These are phyloP conservation scores for Adansonia grandidieri DNA, from an alignment of 441 rosid genomes.

Conservation along the genomic window DNA sequence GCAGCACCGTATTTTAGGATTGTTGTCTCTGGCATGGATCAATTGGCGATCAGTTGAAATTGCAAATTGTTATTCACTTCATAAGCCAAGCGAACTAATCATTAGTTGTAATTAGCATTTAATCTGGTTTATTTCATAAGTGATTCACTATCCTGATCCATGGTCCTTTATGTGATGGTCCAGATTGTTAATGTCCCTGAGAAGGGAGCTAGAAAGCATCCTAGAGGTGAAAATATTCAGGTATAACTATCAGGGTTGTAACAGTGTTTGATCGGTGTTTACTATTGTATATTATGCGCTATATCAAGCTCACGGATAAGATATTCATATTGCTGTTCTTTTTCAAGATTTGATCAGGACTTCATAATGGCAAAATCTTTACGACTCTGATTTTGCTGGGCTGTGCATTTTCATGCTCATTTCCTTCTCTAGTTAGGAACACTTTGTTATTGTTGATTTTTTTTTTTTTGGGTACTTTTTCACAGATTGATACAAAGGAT, in stretches of 20 bases:
- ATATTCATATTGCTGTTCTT: conserved; percentile 10
- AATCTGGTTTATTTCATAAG: background rate
- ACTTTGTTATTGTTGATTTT: conserved; percentile 2
- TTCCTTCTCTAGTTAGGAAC: background rate
- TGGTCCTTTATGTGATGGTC: conserved; percentile 29
- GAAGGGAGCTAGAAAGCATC: conserved; percentile 98
- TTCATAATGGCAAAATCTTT: conserved; percentile 11
- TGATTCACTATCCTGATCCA: conserved; percentile 14
- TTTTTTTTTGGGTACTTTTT: conserved; percentile 11
- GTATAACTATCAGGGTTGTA: conserved; percentile 39
- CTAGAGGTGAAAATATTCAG: conserved; percentile 99
- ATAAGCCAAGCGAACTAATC: background rate
- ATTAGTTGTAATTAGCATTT: background rate
- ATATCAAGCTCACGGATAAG: background rate
- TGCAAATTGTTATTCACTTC: background rate
- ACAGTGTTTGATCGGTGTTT: background rate
- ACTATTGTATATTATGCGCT: background rate
- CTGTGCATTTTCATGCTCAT: background rate
- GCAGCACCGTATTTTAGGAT: background rate
- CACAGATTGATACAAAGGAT: conserved; percentile 95
- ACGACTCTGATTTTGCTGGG: conserved; percentile 4
- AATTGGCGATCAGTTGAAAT: background rate
- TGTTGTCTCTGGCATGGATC: conserved; percentile 23
- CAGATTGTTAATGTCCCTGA: conserved; percentile 98
- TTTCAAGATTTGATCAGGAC: conserved; percentile 17